A percentile compares a stretch with the other conserved stretches of the same genome.
Evolutionary conservation across 176 grass and related monocot genomes (phyloP).

Genomic region (Alopecurus myosuroides): DNA sequence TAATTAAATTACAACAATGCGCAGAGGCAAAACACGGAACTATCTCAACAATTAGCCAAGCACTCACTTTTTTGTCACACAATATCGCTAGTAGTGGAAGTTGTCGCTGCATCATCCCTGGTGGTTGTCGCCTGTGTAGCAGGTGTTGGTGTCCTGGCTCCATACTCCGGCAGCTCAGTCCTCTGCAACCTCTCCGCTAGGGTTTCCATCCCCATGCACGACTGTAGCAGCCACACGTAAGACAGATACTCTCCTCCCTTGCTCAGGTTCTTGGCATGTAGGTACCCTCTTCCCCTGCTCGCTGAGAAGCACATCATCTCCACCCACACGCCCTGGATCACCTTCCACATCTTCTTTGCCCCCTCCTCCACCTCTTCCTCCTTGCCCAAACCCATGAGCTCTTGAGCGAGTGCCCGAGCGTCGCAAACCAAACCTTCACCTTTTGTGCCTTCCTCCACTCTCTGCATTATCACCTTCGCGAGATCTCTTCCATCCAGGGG

Average conservation of each 20-base stretch:
- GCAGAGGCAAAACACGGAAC: no score
- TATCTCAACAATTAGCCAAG: no score
- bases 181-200: not conserved
- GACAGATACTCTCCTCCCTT: not conserved
- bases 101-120: no score
- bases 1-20: no score
- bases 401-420: no score
- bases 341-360: not conserved
- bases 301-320: not conserved
- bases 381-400: no score
- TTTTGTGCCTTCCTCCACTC: no score
- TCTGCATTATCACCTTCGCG: not conserved
- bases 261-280: not conserved
- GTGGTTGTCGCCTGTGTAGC: no score
- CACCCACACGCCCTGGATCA: not conserved
- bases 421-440: no score
- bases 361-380: not conserved
- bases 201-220: constrained; percentile 14
- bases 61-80: no score
- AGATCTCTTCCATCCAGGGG: not conserved
- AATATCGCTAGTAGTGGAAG: no score
- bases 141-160: no score
- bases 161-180: not conserved
- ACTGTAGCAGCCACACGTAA: not conserved
- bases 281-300: not conserved